Base-by-base conservation (phyloP, 768 basidiomycete species). In the Leucosporidium yakuticum region DNA sequence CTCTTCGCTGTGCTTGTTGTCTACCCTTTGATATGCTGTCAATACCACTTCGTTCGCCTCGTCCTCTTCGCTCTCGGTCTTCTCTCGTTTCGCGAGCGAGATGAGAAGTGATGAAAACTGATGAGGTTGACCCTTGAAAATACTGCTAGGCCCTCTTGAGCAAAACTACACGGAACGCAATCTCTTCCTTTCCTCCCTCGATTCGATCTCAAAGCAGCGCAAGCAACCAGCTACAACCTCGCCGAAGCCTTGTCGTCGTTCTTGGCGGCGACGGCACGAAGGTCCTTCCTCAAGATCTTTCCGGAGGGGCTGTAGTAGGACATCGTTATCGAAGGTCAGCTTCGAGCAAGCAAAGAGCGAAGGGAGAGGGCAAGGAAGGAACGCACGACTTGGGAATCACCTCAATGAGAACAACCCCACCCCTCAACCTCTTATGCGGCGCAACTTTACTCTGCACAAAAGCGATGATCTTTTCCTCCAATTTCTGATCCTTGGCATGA, bases 241-340 rank as follows among this genome's bases (percentile, higher is more conserved):
- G 56, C 56, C 19, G n/a, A 25, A 21, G 4, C 8, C 25, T 11
- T 1, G 1, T 27, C 14, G 19, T n/a, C 31, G n/a, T 90, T 88
- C 54, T 80, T 78, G 75, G 86, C 86, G 0, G 87, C 88, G 56
- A 81, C 78, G 5, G 87, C 88, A 17, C 89, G 83, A 53, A 94
- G 80, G 70, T 91, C 84, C 31, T 88, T 84, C 55, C 91, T 83
- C 39, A 94, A 78, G 74, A 96, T 96, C 79, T 95, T 94, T 4
- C 92, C 92, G 62, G 90, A 84, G 39, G 90, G 86, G 73, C 90
- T 91, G 68, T 20, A 23, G n/a, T n/a, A n/a, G n/a, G n/a, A n/a
- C n/a, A n/a, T n/a, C n/a, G n/a, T n/a, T n/a, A n/a, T n/a, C n/a
- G n/a, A n/a, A n/a, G n/a, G n/a, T n/a, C n/a, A n/a, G n/a, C n/a